Conservation (phyloP, 2,329 filamentous ascomycete species). For the Alternaria consortialis region DNA sequence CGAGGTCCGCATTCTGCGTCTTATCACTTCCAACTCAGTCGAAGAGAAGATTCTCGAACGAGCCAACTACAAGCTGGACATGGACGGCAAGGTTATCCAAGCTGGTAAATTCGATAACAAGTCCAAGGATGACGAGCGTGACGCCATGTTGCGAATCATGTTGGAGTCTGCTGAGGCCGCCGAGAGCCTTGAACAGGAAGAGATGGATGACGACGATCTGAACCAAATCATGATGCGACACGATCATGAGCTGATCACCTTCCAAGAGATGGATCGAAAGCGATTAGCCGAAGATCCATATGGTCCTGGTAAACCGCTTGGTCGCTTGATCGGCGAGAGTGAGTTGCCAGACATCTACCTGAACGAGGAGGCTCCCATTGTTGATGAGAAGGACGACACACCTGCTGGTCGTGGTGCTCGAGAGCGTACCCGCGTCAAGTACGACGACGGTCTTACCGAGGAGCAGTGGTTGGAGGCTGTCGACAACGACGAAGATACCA, state of each 20-base stretch:
- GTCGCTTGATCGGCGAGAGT: conserved; percentile 84
- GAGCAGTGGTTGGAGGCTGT: conserved; percentile 99
- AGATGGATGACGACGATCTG: conserved; percentile 98
- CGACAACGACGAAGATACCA: conserved; percentile 92
- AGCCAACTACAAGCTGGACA: conserved; percentile 96
- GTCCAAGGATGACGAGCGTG: conserved; percentile 96
- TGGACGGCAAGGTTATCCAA: conserved; percentile 99
- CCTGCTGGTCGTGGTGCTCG: conserved; percentile 84
- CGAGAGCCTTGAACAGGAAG: conserved; percentile 82
- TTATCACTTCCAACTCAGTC: conserved; percentile 96
- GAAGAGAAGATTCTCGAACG: conserved; percentile 98
- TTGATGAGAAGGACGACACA: conserved; percentile 80
- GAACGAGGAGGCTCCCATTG: conserved; percentile 80
- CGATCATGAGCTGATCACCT: conserved; percentile 78
- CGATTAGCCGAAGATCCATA: conserved; percentile 73
- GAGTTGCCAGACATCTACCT: conserved; percentile 96
- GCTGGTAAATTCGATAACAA: conserved; percentile 99
- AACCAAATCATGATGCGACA: conserved; percentile 93
- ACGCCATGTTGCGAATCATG: conserved; percentile 93
- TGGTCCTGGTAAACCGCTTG: conserved; percentile 73
- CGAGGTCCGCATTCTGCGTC: conserved; percentile 92
- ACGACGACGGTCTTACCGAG: conserved; percentile 96
- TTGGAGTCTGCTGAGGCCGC: conserved; percentile 79
- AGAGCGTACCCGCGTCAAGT: conserved; percentile 92
- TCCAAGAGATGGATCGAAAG: conserved; percentile 85